Percentiles rank a stretch among this genome's conserved stretches.
phyloP scores from a whole-genome alignment of 1,284 basidiomycete genomes.

The Ganoderma meredithae region DNA sequence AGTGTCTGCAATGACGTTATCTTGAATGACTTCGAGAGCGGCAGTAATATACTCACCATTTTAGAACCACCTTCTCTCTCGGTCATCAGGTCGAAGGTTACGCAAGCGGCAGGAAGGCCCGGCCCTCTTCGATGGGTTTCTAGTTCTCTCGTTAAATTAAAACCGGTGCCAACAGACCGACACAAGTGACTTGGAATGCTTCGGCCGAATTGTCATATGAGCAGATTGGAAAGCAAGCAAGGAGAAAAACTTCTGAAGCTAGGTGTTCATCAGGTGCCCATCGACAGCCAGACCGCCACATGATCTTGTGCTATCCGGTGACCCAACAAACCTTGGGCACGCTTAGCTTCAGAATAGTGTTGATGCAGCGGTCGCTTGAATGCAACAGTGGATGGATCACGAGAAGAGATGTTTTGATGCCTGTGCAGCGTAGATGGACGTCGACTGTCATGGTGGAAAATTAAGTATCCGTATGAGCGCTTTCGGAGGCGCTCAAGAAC shows the following conservation, averaged over 20 bases:
- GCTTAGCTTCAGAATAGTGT: not conserved
- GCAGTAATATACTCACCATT: not conserved
- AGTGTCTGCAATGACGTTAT: not conserved
- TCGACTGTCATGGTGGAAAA: too few relatives aligned
- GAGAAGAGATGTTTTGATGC: not conserved
- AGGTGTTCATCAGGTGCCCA: not conserved
- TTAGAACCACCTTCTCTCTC: not conserved
- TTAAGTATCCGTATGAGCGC: too few relatives aligned
- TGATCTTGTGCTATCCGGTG: not conserved
- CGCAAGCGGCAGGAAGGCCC: not conserved
- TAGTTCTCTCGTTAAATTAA: not conserved
- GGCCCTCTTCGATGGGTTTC: not conserved
- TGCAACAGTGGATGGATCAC: not conserved
- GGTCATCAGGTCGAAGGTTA: not conserved
- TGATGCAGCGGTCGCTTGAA: not conserved
- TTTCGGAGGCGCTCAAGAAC: too few relatives aligned
- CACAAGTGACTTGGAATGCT: too few relatives aligned
- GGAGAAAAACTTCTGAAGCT: not conserved
- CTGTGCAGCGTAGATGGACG: too few relatives aligned
- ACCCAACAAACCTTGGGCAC: not conserved
- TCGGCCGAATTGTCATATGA: not conserved
- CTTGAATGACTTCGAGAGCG: not conserved
- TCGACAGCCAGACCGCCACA: not conserved
- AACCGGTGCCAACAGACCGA: too few relatives aligned
- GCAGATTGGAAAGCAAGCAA: not conserved